Evolutionary conservation across 257 asterid genomes (phyloP).

Genomic region (Solanum acaule): DNA sequence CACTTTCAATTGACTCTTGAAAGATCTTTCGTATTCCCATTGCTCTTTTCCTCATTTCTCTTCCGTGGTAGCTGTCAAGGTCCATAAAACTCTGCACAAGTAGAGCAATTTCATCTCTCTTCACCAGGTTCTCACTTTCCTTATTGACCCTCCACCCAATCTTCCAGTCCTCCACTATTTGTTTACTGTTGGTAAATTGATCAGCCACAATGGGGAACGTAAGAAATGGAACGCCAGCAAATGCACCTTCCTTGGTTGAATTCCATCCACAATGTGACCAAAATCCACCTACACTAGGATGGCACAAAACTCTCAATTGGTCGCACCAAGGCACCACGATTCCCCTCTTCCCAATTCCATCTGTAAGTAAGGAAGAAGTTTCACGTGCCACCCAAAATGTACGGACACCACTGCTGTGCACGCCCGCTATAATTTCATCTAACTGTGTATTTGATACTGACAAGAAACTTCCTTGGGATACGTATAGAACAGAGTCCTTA

Average conservation of each 20-base stretch:
- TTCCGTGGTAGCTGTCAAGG: constrained; percentile 29
- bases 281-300: constrained; percentile 53
- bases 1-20: constrained; percentile 24
- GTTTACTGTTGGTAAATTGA: constrained; percentile 39
- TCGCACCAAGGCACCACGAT: constrained; percentile 50
- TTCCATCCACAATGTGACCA: constrained; percentile 85
- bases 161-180: constrained; percentile 60
- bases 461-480: constrained; percentile 63
- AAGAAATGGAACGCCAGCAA: constrained; percentile 47
- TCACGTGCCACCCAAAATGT: constrained; percentile 76
- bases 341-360: constrained; percentile 23
- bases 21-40: constrained; percentile 16
- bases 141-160: constrained; percentile 44
- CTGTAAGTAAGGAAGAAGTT: constrained; percentile 35
- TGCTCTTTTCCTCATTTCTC: constrained; percentile 20
- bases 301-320: constrained; percentile 47
- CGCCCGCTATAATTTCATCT: constrained; percentile 49
- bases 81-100: constrained; percentile 43
- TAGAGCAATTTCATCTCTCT: constrained; percentile 19
- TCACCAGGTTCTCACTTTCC: constrained; percentile 15
- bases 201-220: constrained; percentile 45
- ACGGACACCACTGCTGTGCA: constrained; percentile 38
- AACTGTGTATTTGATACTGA: constrained; percentile 43
- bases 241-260: constrained; percentile 50
- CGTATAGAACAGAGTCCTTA: constrained; percentile 42